Base-by-base conservation (phyloP, 176 grass and related monocot genomes). In the Cenchrus fungigraminus region DNA sequence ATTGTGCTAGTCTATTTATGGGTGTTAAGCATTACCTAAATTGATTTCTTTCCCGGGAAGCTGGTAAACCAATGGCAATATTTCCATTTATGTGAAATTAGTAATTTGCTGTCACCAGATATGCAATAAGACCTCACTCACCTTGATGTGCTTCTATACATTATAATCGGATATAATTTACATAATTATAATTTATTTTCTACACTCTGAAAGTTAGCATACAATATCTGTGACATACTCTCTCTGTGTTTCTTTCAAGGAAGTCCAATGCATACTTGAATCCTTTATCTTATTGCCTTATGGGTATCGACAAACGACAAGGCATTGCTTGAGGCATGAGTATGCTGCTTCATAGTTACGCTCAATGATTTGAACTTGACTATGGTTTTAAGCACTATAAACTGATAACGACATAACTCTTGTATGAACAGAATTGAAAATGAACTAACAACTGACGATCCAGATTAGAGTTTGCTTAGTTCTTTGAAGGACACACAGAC, bases 301-400 rank as follows among this genome's bases (percentile, higher is more conserved):
- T 16, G 16, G 20, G 9, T 25, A 78, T 63, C 20, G 68, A 17
- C 20, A 79, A 71, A 19, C 31, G 76, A 25, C 46, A 79, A 71
- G 25, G 5, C 76, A 79, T 74, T 55, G 12, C 12, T 70, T 5
- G 65, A 65, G 11, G 6, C 16, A 81, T 74, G 40, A 58, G 17
- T 66, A 74, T 87, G 12, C 44, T 73, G 5, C 57, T 84, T 42
- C 28, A 32, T 73, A 66, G 37, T 44, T 79, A 45, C 63, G 73
- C 5, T 14, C 31, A 25, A 34, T 17, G 64, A 17, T 79, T 43
- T 67, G 56, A 28, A 67, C 2, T 13, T 28, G 66, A 31, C 19
- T 22, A 25, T 70, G 53, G 10, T 68, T 62, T 78, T n/a, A 44
- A 73, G 74, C n/a, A 55, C n/a, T 34, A 63, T 47, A 47, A 71